Conservation (phyloP, 768 basidiomycete genomes). For the Termitomyces sp. region DNA sequence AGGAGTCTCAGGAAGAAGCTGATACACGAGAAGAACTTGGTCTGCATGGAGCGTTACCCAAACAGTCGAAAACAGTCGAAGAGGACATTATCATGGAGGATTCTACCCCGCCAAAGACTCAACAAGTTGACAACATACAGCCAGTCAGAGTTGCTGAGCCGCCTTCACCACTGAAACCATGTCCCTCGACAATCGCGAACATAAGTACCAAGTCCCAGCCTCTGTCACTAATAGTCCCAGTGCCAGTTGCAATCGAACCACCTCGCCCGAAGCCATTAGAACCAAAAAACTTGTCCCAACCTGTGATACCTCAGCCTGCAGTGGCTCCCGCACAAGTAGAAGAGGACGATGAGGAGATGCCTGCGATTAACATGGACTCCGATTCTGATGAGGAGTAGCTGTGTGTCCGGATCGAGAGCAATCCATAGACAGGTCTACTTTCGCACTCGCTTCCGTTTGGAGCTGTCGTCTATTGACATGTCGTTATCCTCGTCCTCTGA, state of each 20-base stretch:
- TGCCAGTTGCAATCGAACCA: not conserved
- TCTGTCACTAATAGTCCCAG: not conserved
- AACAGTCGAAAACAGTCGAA: slow-evolving; percentile 8
- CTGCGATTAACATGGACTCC: slow-evolving; percentile 70
- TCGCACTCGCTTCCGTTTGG: slow-evolving; percentile 32
- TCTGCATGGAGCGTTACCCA: slow-evolving; percentile 20
- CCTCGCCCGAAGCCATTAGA: not conserved
- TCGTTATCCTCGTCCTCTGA: slow-evolving; percentile 31
- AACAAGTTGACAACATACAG: not conserved
- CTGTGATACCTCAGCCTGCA: not conserved
- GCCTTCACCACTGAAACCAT: not conserved
- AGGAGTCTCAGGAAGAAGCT: slow-evolving; percentile 62
- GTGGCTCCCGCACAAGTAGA: slow-evolving; percentile 10
- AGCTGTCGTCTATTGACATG: slow-evolving; percentile 19
- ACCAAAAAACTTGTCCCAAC: not conserved
- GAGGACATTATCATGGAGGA: slow-evolving; percentile 24
- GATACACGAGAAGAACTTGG: slow-evolving; percentile 37
- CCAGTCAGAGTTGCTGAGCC: not conserved
- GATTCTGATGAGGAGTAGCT: slow-evolving; percentile 60
- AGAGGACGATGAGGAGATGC: slow-evolving; percentile 63
- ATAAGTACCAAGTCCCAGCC: not conserved
- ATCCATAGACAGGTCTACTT: slow-evolving; percentile 6
- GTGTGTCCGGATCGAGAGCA: not conserved
- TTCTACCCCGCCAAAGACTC: not conserved
- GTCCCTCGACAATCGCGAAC: not conserved